Percentiles rank a stretch among this genome's conserved stretches.
phyloP scores from a whole-genome alignment of 495 filamentous ascomycete species.

The Daldinia decipiens region DNA sequence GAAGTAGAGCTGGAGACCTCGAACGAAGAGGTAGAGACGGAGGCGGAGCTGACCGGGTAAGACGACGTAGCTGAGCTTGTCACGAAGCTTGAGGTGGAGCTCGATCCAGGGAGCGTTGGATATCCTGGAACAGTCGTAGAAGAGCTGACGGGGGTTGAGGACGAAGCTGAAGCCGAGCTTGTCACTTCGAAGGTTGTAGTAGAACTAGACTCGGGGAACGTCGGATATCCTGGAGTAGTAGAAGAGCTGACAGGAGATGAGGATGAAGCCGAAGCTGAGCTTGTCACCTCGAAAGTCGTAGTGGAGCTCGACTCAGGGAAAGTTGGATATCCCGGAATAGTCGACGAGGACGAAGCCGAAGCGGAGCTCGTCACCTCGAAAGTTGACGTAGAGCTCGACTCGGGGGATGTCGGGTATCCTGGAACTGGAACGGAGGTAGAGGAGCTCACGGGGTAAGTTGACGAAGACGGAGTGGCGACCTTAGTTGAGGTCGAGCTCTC shows the following conservation, averaged over 20 bases:
- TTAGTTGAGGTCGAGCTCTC: constrained; percentile 11
- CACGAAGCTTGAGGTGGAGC: not conserved
- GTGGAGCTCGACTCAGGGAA: not conserved
- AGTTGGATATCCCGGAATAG: no score
- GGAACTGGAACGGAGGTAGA: not conserved
- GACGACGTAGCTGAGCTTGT: not conserved
- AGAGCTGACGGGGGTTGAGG: not conserved
- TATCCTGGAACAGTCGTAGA: constrained; percentile 45
- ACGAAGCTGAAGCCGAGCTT: not conserved
- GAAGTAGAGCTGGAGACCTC: not conserved
- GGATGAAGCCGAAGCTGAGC: no score
- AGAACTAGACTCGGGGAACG: constrained; percentile 6
- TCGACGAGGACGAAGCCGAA: not conserved
- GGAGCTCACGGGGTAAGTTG: not conserved
- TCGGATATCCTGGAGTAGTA: constrained; percentile 11
- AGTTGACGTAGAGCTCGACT: not conserved
- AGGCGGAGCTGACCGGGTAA: not conserved
- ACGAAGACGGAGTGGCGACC: constrained; percentile 2
- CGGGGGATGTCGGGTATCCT: not conserved
- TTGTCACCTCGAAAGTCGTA: not conserved
- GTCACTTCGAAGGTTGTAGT: not conserved
- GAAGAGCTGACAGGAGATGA: not conserved
- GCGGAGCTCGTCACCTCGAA: not conserved
- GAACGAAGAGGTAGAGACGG: not conserved
- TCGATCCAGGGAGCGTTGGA: constrained; percentile 26